Evolutionary conservation across 257 asterid species (phyloP), one percentile per base, ranked within the genome.

Genomic region (Marsdenia floribunda): DNA sequence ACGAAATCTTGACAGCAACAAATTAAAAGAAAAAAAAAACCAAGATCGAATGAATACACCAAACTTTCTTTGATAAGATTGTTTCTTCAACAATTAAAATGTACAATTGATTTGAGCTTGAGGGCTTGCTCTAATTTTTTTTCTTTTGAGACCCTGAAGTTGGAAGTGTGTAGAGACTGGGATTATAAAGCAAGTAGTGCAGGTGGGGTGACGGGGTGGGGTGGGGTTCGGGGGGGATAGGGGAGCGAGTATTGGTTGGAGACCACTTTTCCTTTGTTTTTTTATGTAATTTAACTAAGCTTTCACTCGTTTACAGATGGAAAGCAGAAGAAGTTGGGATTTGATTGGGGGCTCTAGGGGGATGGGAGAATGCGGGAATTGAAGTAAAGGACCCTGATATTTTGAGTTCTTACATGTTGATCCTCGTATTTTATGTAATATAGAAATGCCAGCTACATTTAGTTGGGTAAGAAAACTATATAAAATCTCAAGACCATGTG

Each of bases 201-300:
- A 22, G 73, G 77, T 55, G 21, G 68, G 72, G 68, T 40, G 65
- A 37, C 68, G 16, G 22, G 18, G 26, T 47, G 8, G 21, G 29
- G 5, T 8, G 64, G 59, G 24, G 59, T 29, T n/a, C n/a, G 40
- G 71, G 66, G 16, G 66, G 22, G 59, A 0, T 15, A 38, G 59
- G 59, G 29, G 68, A 4, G 77, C 53, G 77, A 80, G 85, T 66
- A 52, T 76, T 79, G 77, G 94, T 84, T 87, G 94, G 90, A 84
- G 80, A 61, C 83, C 90, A 87, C 94, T 87, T 82, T 77, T 21
- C 81, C n/a, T n/a, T n/a, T n/a, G n/a, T 74, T 67, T 85, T 73
- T 75, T 26, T 13, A 46, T 37, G 40, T 66, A 54, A 54, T 26
- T 68, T 80, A 21, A 68, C 21, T 26, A 26, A 21, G 69, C 50